phyloP scores from a whole-genome alignment of 495 filamentous ascomycete species.

The Aspergillus nanangensis region DNA sequence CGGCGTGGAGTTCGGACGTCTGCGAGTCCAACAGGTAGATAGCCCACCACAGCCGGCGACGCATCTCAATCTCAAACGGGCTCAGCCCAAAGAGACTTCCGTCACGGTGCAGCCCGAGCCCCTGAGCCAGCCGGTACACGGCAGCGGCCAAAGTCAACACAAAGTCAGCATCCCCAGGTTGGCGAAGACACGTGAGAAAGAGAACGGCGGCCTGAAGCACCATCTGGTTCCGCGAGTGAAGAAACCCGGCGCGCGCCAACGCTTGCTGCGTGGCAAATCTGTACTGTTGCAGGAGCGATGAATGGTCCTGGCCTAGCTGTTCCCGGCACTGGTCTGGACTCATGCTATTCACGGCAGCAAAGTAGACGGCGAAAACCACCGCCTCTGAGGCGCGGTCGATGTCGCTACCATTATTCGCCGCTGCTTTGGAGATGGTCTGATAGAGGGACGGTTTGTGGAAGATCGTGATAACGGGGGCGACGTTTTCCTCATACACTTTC shows the following conservation, averaged over 20 bases:
- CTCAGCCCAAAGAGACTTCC: slow-evolving; percentile 54
- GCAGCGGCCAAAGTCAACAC: slow-evolving; percentile 56
- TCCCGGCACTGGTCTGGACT: slow-evolving; percentile 22
- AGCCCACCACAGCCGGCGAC: no score
- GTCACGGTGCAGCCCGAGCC: slow-evolving; percentile 67
- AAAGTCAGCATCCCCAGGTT: slow-evolving; percentile 49
- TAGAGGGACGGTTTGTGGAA: slow-evolving; percentile 52
- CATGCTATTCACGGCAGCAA: slow-evolving; percentile 64
- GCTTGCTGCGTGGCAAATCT: slow-evolving; percentile 19
- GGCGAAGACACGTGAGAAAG: slow-evolving; percentile 53
- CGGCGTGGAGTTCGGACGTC: no score
- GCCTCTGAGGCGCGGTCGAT: slow-evolving; percentile 53
- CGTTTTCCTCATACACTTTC: slow-evolving; percentile 56
- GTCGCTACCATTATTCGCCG: slow-evolving; percentile 39
- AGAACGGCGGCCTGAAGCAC: slow-evolving; percentile 65
- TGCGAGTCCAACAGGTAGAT: no score
- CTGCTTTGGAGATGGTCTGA: slow-evolving; percentile 27
- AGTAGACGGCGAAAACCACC: slow-evolving; percentile 70
- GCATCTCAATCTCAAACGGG: no score
- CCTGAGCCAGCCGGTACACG: slow-evolving; percentile 63
- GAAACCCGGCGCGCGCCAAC: slow-evolving; percentile 59
- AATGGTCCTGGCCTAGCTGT: not conserved
- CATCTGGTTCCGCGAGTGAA: slow-evolving; percentile 58
- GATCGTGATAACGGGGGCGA: slow-evolving; percentile 58
- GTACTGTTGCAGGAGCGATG: not conserved